phyloP scores from a whole-genome alignment of 345 rosid species.

The Mallotus nudiflorus region DNA sequence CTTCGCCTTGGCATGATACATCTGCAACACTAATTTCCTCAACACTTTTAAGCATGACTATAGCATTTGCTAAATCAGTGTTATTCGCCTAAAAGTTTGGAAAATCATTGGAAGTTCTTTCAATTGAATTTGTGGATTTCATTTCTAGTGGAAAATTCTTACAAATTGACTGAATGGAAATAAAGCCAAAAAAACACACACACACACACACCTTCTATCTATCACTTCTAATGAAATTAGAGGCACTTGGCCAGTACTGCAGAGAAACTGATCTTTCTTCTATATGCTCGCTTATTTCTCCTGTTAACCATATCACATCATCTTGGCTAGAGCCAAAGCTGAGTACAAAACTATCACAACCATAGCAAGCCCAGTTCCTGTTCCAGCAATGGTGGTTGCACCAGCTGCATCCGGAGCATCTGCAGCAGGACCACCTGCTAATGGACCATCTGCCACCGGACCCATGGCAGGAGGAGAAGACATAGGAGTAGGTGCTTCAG shows the following conservation, averaged over 20 bases:
- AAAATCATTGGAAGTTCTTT: neutral
- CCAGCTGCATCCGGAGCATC: slow-evolving; percentile 8
- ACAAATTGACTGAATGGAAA: neutral
- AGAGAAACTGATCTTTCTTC: slow-evolving; percentile 8
- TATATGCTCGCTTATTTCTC: too few relatives aligned
- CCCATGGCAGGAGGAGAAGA: neutral
- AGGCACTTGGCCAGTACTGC: neutral
- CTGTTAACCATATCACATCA: neutral
- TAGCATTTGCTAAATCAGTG: too few relatives aligned
- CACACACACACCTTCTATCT: neutral
- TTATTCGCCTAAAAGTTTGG: too few relatives aligned
- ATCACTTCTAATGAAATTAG: too few relatives aligned
- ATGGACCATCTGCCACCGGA: neutral
- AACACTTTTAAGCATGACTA: too few relatives aligned
- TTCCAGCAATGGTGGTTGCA: neutral
- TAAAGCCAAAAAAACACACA: neutral
- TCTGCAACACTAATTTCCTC: too few relatives aligned
- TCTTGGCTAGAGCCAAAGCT: neutral
- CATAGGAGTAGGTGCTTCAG: neutral
- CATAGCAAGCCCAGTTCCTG: neutral
- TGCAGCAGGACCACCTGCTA: slow-evolving; percentile 16
- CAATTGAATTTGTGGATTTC: too few relatives aligned
- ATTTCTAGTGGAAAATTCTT: neutral
- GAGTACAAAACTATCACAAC: neutral
- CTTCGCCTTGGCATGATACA: too few relatives aligned